Conservation (phyloP, 2,329 filamentous ascomycete genomes). For the Microascus cirrosus region DNA sequence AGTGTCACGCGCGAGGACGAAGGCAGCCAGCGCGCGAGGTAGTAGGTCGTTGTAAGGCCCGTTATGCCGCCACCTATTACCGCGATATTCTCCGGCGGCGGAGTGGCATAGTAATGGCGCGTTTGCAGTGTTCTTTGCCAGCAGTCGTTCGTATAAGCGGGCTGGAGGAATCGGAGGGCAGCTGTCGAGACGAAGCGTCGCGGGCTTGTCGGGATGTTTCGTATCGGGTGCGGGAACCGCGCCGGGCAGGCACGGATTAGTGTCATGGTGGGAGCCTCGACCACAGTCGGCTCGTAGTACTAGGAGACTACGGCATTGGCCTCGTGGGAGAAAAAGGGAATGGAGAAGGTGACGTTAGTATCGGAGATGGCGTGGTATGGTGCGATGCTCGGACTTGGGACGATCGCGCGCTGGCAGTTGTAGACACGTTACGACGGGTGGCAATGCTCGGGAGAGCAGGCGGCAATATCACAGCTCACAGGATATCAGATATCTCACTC, state of each 20-base stretch:
- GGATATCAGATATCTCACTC: not conserved
- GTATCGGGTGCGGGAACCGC: not conserved
- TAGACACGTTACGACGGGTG: not conserved
- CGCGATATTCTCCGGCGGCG: slow-evolving; percentile 35
- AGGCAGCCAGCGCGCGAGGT: slow-evolving; percentile 58
- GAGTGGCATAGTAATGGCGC: not conserved
- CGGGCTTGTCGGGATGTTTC: not conserved
- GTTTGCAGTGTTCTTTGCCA: not conserved
- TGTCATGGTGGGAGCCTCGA: not conserved
- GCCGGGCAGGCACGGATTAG: not conserved
- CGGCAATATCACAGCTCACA: not conserved
- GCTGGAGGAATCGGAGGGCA: not conserved
- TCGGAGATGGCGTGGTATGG: not conserved
- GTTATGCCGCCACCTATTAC: slow-evolving; percentile 76
- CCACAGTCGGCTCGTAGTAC: not conserved
- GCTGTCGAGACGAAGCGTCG: not conserved
- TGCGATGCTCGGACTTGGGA: not conserved
- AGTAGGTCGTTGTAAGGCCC: slow-evolving; percentile 68
- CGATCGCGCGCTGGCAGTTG: not conserved
- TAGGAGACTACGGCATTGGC: not conserved
- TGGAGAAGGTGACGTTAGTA: not conserved
- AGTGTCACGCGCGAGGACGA: slow-evolving; percentile 59
- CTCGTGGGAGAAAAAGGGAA: not conserved
- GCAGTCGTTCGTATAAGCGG: not conserved
- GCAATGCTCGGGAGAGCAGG: not conserved